Evolutionary conservation across 225 moss, liverwort and hornwort species (phyloP).

Genomic region (Polytrichum commune): DNA sequence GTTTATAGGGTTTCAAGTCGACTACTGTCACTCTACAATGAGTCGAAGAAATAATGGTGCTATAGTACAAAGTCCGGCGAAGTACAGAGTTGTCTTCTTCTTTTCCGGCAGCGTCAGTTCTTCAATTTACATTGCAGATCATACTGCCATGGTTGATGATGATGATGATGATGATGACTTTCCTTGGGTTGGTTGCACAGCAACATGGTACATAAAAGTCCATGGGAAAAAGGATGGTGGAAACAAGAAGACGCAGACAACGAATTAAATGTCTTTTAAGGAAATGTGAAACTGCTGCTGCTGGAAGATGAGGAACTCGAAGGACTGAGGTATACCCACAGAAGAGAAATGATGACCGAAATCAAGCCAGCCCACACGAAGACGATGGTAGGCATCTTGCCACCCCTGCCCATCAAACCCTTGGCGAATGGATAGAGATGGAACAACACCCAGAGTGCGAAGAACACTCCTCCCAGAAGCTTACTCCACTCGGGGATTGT

Average conservation of each 20-base stretch:
- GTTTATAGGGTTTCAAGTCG: too few species aligned
- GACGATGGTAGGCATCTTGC: conserved; percentile 82
- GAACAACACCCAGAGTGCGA: conserved; percentile 80
- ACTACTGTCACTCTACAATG: too few species aligned
- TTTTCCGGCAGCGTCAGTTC: too few species aligned
- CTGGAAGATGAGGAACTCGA: conserved; percentile 35
- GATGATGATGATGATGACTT: too few species aligned
- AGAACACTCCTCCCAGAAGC: conserved; percentile 85
- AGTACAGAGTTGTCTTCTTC: too few species aligned
- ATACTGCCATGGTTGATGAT: too few species aligned
- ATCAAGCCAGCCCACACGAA: conserved; percentile 88
- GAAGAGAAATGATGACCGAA: conserved; percentile 80
- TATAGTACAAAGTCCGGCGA: too few species aligned
- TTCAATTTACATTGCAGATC: too few species aligned
- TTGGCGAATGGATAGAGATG: conserved; percentile 93
- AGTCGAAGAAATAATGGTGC: too few species aligned
- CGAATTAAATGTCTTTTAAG: conserved; percentile 14
- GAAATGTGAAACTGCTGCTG: conserved; percentile 58
- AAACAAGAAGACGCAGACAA: conserved; percentile 4
- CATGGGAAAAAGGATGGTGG: too few species aligned
- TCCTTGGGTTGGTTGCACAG: too few species aligned
- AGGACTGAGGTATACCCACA: conserved; percentile 81
- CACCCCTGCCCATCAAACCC: conserved; percentile 90
- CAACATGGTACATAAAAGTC: too few species aligned
- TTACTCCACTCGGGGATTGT: conserved; percentile 76